A percentile compares a stretch with the other conserved stretches of the same genome.
These are phyloP conservation scores for Calocera cornea DNA, from an alignment of 768 basidiomycete species.

Conservation along the genomic window DNA sequence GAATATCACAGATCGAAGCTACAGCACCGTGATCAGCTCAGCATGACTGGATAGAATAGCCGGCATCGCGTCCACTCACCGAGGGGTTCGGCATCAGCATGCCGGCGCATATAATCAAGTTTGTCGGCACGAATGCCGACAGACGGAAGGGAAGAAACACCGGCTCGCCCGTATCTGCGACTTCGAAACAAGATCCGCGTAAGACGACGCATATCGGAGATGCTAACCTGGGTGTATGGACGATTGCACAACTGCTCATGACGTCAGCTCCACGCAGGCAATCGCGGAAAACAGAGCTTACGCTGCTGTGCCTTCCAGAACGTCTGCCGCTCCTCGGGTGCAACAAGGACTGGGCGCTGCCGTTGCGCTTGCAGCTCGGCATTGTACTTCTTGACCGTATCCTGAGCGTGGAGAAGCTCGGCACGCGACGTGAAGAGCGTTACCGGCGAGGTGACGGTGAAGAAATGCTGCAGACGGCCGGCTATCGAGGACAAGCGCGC, in stretches of 20 bases:
- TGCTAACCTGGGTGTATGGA: neutral
- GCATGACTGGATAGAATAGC: neutral
- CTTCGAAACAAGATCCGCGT: slow-evolving; percentile 14
- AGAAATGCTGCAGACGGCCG: neutral
- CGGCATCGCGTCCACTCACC: slow-evolving; percentile 13
- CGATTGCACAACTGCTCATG: neutral
- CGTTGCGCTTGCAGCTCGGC: neutral
- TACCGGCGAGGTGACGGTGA: neutral
- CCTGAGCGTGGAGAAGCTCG: neutral
- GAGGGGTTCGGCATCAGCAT: slow-evolving; percentile 31
- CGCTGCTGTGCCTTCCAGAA: neutral
- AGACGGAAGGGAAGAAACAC: slow-evolving; percentile 30
- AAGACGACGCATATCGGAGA: neutral
- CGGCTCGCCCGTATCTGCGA: slow-evolving; percentile 27
- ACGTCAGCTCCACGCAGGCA: neutral
- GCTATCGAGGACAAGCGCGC: neutral
- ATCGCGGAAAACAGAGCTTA: neutral
- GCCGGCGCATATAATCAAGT: slow-evolving; percentile 25
- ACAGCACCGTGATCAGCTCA: neutral
- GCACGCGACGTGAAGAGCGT: neutral
- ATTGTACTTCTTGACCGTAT: neutral
- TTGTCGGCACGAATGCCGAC: slow-evolving; percentile 31
- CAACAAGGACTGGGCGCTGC: neutral
- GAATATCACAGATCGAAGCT: slow-evolving; percentile 12
- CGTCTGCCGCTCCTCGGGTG: neutral